Evolutionary conservation across 1,284 basidiomycete species (phyloP), one percentile per base, ranked within the genome.

Genomic region (Termitomyces sp.): DNA sequence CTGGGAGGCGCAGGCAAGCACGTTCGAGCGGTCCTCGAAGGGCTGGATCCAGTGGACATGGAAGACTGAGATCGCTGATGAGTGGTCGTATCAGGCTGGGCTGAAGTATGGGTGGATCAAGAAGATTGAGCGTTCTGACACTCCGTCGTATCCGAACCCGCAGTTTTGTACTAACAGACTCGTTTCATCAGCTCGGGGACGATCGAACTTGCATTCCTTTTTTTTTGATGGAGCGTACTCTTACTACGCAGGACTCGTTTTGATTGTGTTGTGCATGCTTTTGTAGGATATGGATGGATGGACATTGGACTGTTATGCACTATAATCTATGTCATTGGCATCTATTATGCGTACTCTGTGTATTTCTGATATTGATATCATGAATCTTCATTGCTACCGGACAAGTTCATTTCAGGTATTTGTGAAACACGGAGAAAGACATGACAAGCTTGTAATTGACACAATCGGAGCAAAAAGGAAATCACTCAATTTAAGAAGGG

Each of bases 1-100:
- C 70, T 98, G 86, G 83, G 92, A 95, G 67, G 89, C 89, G 0
- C 94, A 97, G 67, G 78, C 78, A 8, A 82, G 77, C 54, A 73
- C 86, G 1, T 90, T 76, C 58, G 87, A 88, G 73, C 70, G 72
- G 51, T 81, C 64, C 15, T 81, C 64, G 15, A 67, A 78, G 39
- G 88, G 88, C 0, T 91, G 88, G 88, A 69, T 90, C 24, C 80
- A 83, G 66, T 91, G 88, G 81, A 79, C 80, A 0, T 83, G 82
- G 82, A 84, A 86, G 70, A 67, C 86, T 0, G 89, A 90, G 68
- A 73, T 71, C 59, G 84, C 85, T 5, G 82, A 92, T 67, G 85
- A 86, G 61, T 84, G 92, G 90, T 75, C 83, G 1, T 90, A 90
- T 70, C 79, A 86, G 61, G 84, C 84, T 53, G 92, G 92, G 46